Percentiles rank a stretch among this genome's conserved stretches.
phyloP scores from a whole-genome alignment of 2,329 filamentous ascomycete species.

The Sclerotinia spermophila region DNA sequence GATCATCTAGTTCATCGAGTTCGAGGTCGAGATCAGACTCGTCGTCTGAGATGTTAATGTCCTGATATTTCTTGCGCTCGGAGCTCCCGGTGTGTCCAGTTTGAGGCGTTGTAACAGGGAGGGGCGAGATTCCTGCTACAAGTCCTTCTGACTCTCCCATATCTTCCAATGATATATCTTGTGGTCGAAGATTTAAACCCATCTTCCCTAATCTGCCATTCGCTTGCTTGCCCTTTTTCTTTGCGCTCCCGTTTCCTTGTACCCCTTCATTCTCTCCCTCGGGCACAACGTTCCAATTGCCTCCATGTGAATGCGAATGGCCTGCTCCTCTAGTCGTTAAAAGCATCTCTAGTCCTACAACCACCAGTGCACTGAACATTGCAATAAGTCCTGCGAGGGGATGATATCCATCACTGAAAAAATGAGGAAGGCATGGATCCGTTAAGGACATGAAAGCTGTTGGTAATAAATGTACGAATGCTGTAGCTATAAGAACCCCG shows the following conservation, averaged over 20 bases:
- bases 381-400: constrained; percentile 78
- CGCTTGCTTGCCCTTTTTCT: constrained; percentile 26
- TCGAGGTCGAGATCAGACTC: constrained; percentile 57
- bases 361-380: constrained; percentile 76
- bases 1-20: constrained; percentile 40
- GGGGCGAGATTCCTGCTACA: constrained; percentile 55
- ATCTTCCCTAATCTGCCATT: constrained; percentile 33
- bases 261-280: constrained; percentile 42
- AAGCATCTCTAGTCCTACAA: constrained; percentile 85
- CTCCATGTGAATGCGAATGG: constrained; percentile 55
- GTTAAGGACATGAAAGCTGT: constrained; percentile 59
- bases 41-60: constrained; percentile 30
- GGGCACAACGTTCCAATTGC: constrained; percentile 31
- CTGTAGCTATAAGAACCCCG: constrained; percentile 80
- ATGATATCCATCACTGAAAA: constrained; percentile 75
- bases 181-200: constrained; percentile 42
- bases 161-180: constrained; percentile 50
- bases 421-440: constrained; percentile 65
- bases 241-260: constrained; percentile 31
- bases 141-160: constrained; percentile 52
- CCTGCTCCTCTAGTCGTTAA: constrained; percentile 68
- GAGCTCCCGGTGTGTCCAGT: constrained; percentile 18
- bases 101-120: constrained; percentile 52
- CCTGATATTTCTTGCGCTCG: constrained; percentile 35
- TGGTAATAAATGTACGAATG: constrained; percentile 69